phyloP scores from a whole-genome alignment of 1,284 basidiomycete species.

The Fomitiporia mediterranea region DNA sequence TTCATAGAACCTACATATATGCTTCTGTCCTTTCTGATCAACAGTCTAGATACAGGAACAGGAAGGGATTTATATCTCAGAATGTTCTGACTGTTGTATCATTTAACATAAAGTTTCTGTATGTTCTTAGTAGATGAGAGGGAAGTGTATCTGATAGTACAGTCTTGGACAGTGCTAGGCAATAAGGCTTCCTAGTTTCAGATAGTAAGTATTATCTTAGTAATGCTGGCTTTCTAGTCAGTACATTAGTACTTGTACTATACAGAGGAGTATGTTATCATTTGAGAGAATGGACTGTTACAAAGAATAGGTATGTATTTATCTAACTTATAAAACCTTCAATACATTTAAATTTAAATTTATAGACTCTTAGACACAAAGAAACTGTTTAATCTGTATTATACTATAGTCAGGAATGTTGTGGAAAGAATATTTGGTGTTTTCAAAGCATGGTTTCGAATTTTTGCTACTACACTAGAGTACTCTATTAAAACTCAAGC shows the following conservation, averaged over 20 bases:
- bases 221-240: slow-evolving; percentile 13
- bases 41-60: slow-evolving; percentile 27
- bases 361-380: slow-evolving; percentile 31
- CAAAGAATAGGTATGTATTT: background rate
- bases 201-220: slow-evolving; percentile 16
- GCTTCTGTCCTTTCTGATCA: too few relatives aligned
- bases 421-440: slow-evolving; percentile 41
- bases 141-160: slow-evolving; percentile 22
- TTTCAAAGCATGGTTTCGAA: slow-evolving; percentile 31
- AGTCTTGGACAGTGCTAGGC: slow-evolving; percentile 12
- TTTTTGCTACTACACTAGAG: slow-evolving; percentile 27
- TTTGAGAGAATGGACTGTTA: slow-evolving; percentile 15
- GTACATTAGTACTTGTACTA: background rate
- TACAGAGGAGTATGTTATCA: slow-evolving; percentile 19
- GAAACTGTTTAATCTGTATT: slow-evolving; percentile 39
- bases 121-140: slow-evolving; percentile 24
- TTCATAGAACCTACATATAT: too few relatives aligned
- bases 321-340: background rate
- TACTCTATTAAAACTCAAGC: slow-evolving; percentile 33
- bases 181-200: slow-evolving; percentile 12
- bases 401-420: slow-evolving; percentile 35
- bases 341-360: background rate
- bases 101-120: slow-evolving; percentile 33
- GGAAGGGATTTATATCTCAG: slow-evolving; percentile 33
- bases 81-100: slow-evolving; percentile 32